Conservation (phyloP, 2,329 filamentous ascomycete genomes). For the Didymella arachidicola region DNA sequence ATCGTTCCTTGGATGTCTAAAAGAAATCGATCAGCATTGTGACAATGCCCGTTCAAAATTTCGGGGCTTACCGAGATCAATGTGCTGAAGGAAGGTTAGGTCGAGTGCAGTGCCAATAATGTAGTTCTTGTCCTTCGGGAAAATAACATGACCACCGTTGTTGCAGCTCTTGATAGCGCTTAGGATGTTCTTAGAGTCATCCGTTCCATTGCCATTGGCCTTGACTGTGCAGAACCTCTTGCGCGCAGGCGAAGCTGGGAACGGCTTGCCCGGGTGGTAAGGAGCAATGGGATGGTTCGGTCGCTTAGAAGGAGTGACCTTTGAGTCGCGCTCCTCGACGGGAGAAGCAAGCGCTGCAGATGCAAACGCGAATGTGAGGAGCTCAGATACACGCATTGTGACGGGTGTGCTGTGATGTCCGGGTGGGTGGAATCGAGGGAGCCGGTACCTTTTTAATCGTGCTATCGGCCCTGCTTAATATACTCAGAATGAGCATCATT, state of each 20-base stretch:
- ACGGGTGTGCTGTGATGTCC: conserved; percentile 5
- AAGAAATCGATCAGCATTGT: conserved; percentile 8
- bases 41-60: not conserved
- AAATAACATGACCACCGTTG: conserved; percentile 68
- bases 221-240: conserved; percentile 51
- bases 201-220: conserved; percentile 51
- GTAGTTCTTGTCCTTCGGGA: conserved; percentile 64
- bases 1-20: conserved; percentile 66
- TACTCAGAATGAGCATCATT: conserved; percentile 3
- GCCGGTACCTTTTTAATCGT: not conserved
- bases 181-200: conserved; percentile 63
- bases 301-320: conserved; percentile 34
- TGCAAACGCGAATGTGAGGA: conserved; percentile 36
- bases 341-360: conserved; percentile 31
- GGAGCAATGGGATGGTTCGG: conserved; percentile 48
- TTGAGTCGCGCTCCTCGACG: conserved; percentile 23
- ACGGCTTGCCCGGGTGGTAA: conserved; percentile 45
- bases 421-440: not conserved
- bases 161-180: conserved; percentile 67
- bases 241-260: conserved; percentile 47
- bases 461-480: conserved; percentile 7
- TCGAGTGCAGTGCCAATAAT: conserved; percentile 70
- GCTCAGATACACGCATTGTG: conserved; percentile 40
- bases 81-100: conserved; percentile 68
- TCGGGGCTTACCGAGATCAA: conserved; percentile 63